Conservation (phyloP, 352 stramenopile genomes). For the Hyaloperonospora brassicae region DNA sequence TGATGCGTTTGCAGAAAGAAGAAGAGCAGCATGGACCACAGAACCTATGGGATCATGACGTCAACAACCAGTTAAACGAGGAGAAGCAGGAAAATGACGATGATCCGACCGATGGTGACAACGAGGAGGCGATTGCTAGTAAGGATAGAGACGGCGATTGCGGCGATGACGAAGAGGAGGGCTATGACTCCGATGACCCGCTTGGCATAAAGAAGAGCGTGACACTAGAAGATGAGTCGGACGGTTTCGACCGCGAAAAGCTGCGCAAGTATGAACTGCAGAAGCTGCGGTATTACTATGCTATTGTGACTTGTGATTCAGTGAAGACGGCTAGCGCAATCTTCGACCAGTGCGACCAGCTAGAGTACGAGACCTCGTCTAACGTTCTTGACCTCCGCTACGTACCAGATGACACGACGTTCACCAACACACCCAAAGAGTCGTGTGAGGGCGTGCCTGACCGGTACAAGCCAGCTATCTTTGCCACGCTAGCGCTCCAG, state of each 20-base stretch:
- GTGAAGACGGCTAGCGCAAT: slow-evolving; percentile 87
- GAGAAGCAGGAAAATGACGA: slow-evolving; percentile 17
- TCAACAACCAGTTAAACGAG: slow-evolving; percentile 16
- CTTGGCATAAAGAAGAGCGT: slow-evolving; percentile 61
- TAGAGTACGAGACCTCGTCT: slow-evolving; percentile 96
- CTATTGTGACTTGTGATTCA: slow-evolving; percentile 90
- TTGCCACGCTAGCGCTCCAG: slow-evolving; percentile 89
- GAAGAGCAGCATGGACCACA: slow-evolving; percentile 67
- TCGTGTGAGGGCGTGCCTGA: slow-evolving; percentile 78
- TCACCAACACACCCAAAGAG: slow-evolving; percentile 85
- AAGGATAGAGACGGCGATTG: slow-evolving; percentile 24
- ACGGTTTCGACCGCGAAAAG: slow-evolving; percentile 91
- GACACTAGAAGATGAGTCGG: slow-evolving; percentile 36
- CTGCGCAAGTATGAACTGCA: slow-evolving; percentile 94
- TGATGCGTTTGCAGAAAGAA: slow-evolving; percentile 44
- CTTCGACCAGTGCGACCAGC: slow-evolving; percentile 93
- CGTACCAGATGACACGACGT: slow-evolving; percentile 87
- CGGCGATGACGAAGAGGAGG: slow-evolving; percentile 30
- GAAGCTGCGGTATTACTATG: slow-evolving; percentile 98
- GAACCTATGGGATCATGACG: slow-evolving; percentile 49
- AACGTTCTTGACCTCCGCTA: slow-evolving; percentile 93
- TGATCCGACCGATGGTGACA: slow-evolving; percentile 23
- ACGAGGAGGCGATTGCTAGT: slow-evolving; percentile 15
- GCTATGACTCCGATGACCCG: slow-evolving; percentile 59
- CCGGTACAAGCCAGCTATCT: slow-evolving; percentile 92